A percentile compares a stretch with the other conserved stretches of the same genome.
Conservation (phyloP, 1,139 yeast genomes). For the Ashbya aceris region DNA sequence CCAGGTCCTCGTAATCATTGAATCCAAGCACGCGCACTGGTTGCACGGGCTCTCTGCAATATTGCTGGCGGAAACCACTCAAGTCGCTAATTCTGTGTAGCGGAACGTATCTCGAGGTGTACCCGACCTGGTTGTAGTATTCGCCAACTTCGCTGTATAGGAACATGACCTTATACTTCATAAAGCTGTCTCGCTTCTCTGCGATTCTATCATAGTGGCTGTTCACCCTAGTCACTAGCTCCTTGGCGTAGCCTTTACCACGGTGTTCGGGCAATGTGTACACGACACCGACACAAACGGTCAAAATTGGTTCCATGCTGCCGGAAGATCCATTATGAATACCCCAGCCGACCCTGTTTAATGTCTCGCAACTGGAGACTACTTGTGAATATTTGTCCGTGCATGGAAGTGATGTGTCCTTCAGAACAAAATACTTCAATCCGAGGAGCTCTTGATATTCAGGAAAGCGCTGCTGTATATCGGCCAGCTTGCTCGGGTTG, state of each 20-base stretch:
- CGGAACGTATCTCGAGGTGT: conserved; percentile 42
- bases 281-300: conserved; percentile 57
- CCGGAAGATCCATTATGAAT: conserved; percentile 19
- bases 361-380: conserved; percentile 40
- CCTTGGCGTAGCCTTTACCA: conserved; percentile 55
- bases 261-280: conserved; percentile 50
- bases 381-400: conserved; percentile 27
- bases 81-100: conserved; percentile 25
- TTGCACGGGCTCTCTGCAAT: conserved; percentile 14
- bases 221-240: conserved; percentile 40
- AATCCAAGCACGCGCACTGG: conserved; percentile 26
- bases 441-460: conserved; percentile 26
- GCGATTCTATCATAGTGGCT: conserved; percentile 34
- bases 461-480: conserved; percentile 18
- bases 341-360: conserved; percentile 36
- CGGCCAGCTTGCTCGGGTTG: conserved; percentile 11
- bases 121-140: conserved; percentile 53
- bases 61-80: conserved; percentile 13
- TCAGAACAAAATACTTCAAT: conserved; percentile 30
- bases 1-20: conserved; percentile 31
- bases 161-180: conserved; percentile 37
- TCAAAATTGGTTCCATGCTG: conserved; percentile 30
- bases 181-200: conserved; percentile 26
- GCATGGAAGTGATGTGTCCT: conserved; percentile 24
- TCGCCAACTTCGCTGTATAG: conserved; percentile 70